A percentile compares a stretch with the other conserved stretches of the same genome.
Conservation (phyloP, 2,329 filamentous ascomycete genomes). For the Alternaria sp. region DNA sequence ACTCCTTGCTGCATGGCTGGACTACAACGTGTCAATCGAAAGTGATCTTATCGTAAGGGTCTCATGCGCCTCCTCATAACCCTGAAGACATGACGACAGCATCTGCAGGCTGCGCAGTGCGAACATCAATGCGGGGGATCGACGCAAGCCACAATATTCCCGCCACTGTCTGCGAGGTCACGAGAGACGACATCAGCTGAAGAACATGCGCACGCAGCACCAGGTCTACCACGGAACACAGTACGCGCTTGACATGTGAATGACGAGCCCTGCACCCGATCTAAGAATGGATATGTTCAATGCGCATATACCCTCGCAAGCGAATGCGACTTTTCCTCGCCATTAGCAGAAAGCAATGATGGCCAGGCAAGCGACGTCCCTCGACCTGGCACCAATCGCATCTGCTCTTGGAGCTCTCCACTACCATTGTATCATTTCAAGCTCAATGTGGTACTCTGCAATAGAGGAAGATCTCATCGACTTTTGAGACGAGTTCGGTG, state of each 20-base stretch:
- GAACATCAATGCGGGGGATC: constrained; percentile 1
- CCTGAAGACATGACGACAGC: background rate
- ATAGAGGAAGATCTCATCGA: background rate
- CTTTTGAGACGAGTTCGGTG: background rate
- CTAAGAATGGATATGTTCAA: background rate
- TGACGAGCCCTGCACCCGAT: background rate
- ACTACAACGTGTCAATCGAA: background rate
- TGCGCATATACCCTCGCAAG: background rate
- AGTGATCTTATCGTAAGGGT: background rate
- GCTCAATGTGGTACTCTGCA: background rate
- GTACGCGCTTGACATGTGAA: background rate
- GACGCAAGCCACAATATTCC: constrained; percentile 5
- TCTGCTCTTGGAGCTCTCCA: background rate
- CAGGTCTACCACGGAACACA: background rate
- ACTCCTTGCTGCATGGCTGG: background rate
- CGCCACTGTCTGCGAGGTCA: background rate
- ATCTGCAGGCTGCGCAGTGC: background rate
- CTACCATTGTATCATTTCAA: background rate
- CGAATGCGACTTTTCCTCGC: background rate
- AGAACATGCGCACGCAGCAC: background rate
- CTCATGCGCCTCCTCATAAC: background rate
- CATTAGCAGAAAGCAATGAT: background rate
- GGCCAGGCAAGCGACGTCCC: background rate
- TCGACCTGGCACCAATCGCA: background rate
- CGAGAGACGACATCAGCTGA: background rate